Conservation (phyloP, 306 rosid species). For the Cicer yamashitae region DNA sequence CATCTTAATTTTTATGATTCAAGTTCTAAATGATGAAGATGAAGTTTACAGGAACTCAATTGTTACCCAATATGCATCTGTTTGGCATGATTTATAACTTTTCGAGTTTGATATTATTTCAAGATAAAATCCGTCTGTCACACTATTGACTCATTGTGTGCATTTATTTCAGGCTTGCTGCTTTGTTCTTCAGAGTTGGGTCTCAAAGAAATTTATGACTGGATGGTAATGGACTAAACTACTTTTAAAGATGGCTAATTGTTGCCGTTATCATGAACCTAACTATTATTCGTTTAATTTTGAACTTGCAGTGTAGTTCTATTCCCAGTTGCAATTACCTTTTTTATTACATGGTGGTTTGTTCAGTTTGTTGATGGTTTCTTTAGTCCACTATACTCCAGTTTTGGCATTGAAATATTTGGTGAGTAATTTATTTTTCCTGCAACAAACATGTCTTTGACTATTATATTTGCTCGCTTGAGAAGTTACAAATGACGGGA, state of each 20-base stretch:
- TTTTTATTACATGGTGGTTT: slow-evolving; percentile 95
- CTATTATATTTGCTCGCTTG: background rate
- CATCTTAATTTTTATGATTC: slow-evolving; percentile 24
- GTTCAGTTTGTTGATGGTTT: slow-evolving; percentile 91
- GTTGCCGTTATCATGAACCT: slow-evolving; percentile 29
- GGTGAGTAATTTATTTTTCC: slow-evolving; percentile 61
- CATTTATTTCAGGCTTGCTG: slow-evolving; percentile 78
- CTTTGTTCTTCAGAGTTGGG: slow-evolving; percentile 93
- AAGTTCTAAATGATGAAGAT: slow-evolving; percentile 1
- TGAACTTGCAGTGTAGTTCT: slow-evolving; percentile 83
- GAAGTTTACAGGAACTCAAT: background rate
- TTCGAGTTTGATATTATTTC: slow-evolving; percentile 10
- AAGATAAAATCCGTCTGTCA: slow-evolving; percentile 4
- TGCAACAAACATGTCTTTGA: slow-evolving; percentile 3
- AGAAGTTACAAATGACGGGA: background rate
- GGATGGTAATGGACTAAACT: slow-evolving; percentile 70
- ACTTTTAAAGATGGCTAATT: slow-evolving; percentile 24
- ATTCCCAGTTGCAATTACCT: slow-evolving; percentile 91
- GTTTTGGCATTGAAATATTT: slow-evolving; percentile 83
- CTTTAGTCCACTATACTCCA: slow-evolving; percentile 85
- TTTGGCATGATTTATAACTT: slow-evolving; percentile 19
- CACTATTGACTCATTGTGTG: slow-evolving; percentile 31
- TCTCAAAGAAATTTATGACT: slow-evolving; percentile 95
- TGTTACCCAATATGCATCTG: background rate
- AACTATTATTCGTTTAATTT: slow-evolving; percentile 41